A percentile compares a stretch with the other conserved stretches of the same genome.
Evolutionary conservation across 2,329 filamentous ascomycete species (phyloP).

Genomic region (Cryphonectria carpinicola): DNA sequence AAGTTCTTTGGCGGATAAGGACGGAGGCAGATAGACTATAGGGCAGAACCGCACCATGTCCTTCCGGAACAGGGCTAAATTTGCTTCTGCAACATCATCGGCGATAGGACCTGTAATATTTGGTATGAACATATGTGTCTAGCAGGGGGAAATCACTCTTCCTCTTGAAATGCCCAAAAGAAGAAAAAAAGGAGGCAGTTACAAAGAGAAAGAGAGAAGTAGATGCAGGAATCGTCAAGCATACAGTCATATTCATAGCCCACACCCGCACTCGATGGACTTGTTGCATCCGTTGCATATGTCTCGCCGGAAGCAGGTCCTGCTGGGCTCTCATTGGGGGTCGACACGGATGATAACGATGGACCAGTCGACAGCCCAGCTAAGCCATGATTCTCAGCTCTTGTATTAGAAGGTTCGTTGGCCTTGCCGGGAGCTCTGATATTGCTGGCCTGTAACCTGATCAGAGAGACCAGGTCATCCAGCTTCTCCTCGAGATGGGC

Average conservation of each 20-base stretch:
- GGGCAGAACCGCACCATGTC: constrained; percentile 48
- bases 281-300: constrained; percentile 4
- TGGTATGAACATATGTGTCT: not conserved
- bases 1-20: constrained; percentile 43
- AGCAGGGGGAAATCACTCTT: not conserved
- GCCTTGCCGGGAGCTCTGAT: constrained; percentile 22
- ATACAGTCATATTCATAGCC: constrained; percentile 14
- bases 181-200: not conserved
- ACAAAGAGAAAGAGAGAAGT: not conserved
- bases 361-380: constrained; percentile 12
- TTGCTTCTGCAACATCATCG: constrained; percentile 42
- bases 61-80: constrained; percentile 45
- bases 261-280: not conserved
- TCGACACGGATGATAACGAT: constrained; percentile 21
- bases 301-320: not conserved
- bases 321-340: constrained; percentile 11
- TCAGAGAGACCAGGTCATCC: constrained; percentile 51
- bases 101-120: constrained; percentile 5
- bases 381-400: not conserved
- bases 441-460: constrained; percentile 36
- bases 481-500: constrained; percentile 54
- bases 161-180: not conserved
- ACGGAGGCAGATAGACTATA: constrained; percentile 45
- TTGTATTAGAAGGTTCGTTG: not conserved
- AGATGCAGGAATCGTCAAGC: not conserved